Evolutionary conservation across 371 early-diverging fungal genomes (phyloP).

Genomic region (Rhizopus sp.): DNA sequence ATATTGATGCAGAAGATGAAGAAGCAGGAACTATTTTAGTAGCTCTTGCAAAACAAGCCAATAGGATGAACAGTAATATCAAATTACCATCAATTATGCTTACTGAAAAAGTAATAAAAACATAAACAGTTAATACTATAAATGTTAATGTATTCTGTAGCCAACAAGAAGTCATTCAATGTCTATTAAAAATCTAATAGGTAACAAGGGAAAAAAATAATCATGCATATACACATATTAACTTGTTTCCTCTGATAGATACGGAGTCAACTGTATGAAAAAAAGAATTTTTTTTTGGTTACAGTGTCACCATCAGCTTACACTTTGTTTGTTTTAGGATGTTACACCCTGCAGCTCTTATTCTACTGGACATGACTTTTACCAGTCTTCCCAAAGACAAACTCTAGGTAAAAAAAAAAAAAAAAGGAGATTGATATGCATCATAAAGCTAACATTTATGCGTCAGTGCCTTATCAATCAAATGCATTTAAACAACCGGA

Average conservation of each 20-base stretch:
- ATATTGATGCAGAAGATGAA: constrained; percentile 27
- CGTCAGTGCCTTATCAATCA: not conserved
- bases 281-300: not conserved
- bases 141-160: constrained; percentile 1
- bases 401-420: constrained; percentile 16
- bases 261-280: too few relatives aligned
- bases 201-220: constrained; percentile 2
- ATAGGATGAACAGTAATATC: not conserved
- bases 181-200: constrained; percentile 23
- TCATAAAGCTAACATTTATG: not conserved
- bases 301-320: not conserved
- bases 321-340: constrained; percentile 1
- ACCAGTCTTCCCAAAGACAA: too few relatives aligned
- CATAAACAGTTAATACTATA: not conserved
- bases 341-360: constrained; percentile 2
- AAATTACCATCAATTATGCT: not conserved
- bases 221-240: not conserved
- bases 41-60: constrained; percentile 18
- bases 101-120: constrained; percentile 11
- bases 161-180: constrained; percentile 20
- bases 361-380: constrained; percentile 1
- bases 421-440: too few relatives aligned
- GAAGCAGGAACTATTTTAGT: constrained; percentile 28
- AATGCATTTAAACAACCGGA: constrained; percentile 3
- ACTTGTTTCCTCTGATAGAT: not conserved